Evolutionary conservation across 768 basidiomycete species (phyloP), one percentile per base, ranked within the genome.

Genomic region (Cubamyces sp.): DNA sequence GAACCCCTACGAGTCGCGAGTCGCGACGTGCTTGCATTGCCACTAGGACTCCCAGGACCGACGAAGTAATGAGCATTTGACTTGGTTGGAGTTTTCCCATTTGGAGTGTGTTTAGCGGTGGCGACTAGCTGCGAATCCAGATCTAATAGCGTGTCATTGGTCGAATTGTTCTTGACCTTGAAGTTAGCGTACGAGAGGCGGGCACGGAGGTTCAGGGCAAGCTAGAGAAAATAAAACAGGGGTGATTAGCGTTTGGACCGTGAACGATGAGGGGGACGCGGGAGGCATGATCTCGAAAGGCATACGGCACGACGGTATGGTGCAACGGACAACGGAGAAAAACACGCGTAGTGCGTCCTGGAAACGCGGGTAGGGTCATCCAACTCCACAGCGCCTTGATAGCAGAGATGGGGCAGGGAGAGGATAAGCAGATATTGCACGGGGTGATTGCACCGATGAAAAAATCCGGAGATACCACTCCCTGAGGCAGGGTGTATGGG

Each of bases 161-260:
- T 78, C 57, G 90, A 75, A 72, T 91, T 89, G 74, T 91, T 84
- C 15, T 82, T 81, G 5, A 92, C 90, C 76, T 94, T 94, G 82
- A 89, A 92, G 1, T 88, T 87, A 23, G 92, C 92, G 75, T 92
- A 91, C 0, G 90, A 84, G 54, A 94, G 83, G 66, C 91, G 87
- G 68, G 91, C 82, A 64, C 92, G 86, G 59, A 94, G 82, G 56
- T 84, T 87, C 72, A 90, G 89, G 70, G 91, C 90, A 34, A 94
- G 85, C 92, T 94, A 78, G 57, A 68, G 54, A 61, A 57, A 19
- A 61, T 75, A 54, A 47, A 60, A 67, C 34, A 63, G 63, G 51
- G 52, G 59, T 63, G 41, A 70, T 70, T 45, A 52, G 52, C 40
- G 19, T 14, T 12, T 45, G n/a, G 45, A 26, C 39, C 15, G 40